Conservation (phyloP, 129 eudicot genomes). For the Lactuca saligna region DNA sequence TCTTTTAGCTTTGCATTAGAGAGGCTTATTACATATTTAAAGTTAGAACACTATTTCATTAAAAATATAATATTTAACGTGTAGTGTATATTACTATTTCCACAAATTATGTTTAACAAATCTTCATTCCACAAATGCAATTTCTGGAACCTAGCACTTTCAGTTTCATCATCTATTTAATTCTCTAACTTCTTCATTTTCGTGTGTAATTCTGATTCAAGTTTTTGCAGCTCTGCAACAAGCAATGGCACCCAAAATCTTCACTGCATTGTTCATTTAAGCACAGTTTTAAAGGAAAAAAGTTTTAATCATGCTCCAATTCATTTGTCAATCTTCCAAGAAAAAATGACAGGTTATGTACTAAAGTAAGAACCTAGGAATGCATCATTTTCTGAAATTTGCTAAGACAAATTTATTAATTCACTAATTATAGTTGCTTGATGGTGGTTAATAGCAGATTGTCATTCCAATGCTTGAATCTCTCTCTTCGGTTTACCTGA, state of each 20-base stretch:
- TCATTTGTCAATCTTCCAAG: no score
- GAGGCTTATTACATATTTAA: slow-evolving; percentile 17
- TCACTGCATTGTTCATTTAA: no score
- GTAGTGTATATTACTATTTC: slow-evolving; percentile 33
- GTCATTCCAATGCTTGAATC: slow-evolving; percentile 56
- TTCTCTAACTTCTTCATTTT: slow-evolving; percentile 47
- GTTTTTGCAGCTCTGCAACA: slow-evolving; percentile 50
- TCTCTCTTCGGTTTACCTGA: slow-evolving; percentile 60
- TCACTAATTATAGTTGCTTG: slow-evolving; percentile 50
- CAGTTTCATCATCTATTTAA: slow-evolving; percentile 42
- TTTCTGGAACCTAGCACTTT: slow-evolving; percentile 37
- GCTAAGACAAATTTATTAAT: slow-evolving; percentile 51
- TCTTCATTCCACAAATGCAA: slow-evolving; percentile 34
- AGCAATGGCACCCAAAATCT: slow-evolving; percentile 15
- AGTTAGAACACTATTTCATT: background rate
- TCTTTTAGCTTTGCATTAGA: slow-evolving; percentile 39
- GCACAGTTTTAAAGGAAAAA: no score
- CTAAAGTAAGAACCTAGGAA: slow-evolving; percentile 15
- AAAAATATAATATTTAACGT: slow-evolving; percentile 2
- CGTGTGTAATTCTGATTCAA: slow-evolving; percentile 54
- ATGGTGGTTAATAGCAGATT: slow-evolving; percentile 46
- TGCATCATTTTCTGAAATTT: slow-evolving; percentile 41
- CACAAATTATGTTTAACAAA: slow-evolving; percentile 30
- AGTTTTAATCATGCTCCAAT: no score
- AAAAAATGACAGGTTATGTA: no score